Base-by-base conservation (phyloP, 192 early-diverging fungal species). In the Coemansia sp. region DNA sequence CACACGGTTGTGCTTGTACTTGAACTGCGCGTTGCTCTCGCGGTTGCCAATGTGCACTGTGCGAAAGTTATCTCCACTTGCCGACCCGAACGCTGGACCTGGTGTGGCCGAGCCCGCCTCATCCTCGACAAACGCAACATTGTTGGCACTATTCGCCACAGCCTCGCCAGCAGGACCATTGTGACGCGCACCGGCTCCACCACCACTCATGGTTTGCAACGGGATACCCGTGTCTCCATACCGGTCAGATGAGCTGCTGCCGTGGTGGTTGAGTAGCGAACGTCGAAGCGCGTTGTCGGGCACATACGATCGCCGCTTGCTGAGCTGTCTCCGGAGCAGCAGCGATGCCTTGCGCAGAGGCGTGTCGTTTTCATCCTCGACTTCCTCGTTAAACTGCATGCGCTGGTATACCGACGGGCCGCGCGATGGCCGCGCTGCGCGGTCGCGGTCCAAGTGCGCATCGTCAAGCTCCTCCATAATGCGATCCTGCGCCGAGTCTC, bases 1-100 rank as follows among this genome's bases (percentile, higher is more conserved):
- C 60, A 99, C 92, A 24, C 86, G 79, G 75, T 99, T 99, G 82
- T 96, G 93, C 34, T 96, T 81, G 68, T 89, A 99, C 77, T 92
- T 94, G 74, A 84, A 81, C 53, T 89, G 84, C 9, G 75, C 79
- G 68, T 99, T 99, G 64, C 88, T 85, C 48, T 87, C 81, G 4
- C 87, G 70, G 53, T 96, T 92, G 84, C 98, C 95, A 39, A 99
- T 84, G 77, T 96, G 89, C 64, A 99, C 95, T 57, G 88, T 85
- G n/a, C 97, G 90, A 61, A 75, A 85, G 70, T 69, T 70, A 54
- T 70, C 73, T 8, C 70, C 65, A 44, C 57, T 73, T 42, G 65
- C 74, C 16, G 51, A 61, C 29, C 79, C 79, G 56, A 73, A 73
- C 39, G 77, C 64, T 10, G 70, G 44, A 19, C 45, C 62, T 17